Conservation (phyloP, 805 yeast genomes). For the Priceomyces castillae region DNA sequence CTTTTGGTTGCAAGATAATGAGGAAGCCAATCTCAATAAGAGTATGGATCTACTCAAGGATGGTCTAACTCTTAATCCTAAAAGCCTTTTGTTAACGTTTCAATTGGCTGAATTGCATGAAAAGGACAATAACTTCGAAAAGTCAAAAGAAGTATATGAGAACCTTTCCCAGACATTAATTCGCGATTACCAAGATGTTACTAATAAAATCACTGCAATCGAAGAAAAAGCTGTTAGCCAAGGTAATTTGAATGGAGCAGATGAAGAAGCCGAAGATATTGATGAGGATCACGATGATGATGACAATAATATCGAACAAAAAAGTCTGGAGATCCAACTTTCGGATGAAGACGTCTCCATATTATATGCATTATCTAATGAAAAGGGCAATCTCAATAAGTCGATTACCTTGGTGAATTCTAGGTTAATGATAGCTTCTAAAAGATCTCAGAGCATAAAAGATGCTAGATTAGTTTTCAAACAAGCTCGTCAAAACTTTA, state of each 20-base stretch:
- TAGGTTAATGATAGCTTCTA: constrained; percentile 66
- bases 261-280: constrained; percentile 3
- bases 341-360: constrained; percentile 20
- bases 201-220: constrained; percentile 21
- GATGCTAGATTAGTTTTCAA: constrained; percentile 74
- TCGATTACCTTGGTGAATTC: constrained; percentile 66
- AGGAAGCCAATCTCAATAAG: constrained; percentile 38
- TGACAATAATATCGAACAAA: constrained; percentile 8
- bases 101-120: constrained; percentile 72
- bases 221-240: constrained; percentile 16
- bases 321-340: constrained; percentile 9
- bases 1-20: constrained; percentile 29
- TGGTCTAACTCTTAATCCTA: constrained; percentile 65
- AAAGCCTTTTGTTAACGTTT: constrained; percentile 63
- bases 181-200: constrained; percentile 30
- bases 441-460: constrained; percentile 63
- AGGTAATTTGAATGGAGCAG: constrained; percentile 3
- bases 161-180: constrained; percentile 48
- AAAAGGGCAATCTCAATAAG: constrained; percentile 22
- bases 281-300: constrained; percentile 21
- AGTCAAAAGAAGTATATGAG: constrained; percentile 50
- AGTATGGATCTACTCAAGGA: constrained; percentile 49
- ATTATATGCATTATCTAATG: constrained; percentile 18
- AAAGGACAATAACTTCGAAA: constrained; percentile 47
- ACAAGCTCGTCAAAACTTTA: constrained; percentile 58